These are phyloP conservation scores for Tolypocladium amazonense DNA, from an alignment of 2,329 filamentous ascomycete species.

Conservation along the genomic window DNA sequence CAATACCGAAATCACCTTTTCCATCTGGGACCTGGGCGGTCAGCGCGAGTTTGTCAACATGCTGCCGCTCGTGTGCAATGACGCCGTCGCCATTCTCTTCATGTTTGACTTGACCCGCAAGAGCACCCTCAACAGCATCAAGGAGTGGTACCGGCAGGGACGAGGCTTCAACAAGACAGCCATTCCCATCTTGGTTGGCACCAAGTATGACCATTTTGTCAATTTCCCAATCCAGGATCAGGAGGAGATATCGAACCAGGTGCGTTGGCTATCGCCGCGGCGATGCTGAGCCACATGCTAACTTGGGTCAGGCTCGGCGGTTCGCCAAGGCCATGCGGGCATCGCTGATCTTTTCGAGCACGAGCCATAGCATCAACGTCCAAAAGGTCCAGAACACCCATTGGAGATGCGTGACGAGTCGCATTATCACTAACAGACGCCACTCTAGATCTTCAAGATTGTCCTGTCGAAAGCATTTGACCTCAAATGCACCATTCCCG, in stretches of 20 bases:
- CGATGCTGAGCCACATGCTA: not conserved
- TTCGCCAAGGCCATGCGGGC: conserved; percentile 99
- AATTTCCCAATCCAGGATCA: conserved; percentile 97
- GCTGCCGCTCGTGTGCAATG: conserved; percentile 97
- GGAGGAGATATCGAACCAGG: conserved; percentile 96
- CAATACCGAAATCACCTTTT: conserved; percentile 99
- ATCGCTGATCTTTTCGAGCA: conserved; percentile 95
- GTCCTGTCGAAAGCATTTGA: conserved; percentile 98
- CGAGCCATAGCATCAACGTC: conserved; percentile 98
- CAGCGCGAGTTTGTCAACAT: conserved; percentile 99
- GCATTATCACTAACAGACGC: conserved; percentile 1
- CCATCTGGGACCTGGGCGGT: conserved; percentile 96
- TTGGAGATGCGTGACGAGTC: not conserved
- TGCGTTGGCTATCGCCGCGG: conserved; percentile 23
- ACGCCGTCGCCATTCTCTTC: conserved; percentile 96
- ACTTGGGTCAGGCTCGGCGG: conserved; percentile 58
- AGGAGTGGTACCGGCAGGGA: conserved; percentile 98
- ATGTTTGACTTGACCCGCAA: conserved; percentile 99
- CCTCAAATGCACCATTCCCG: conserved; percentile 95
- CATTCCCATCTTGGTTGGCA: conserved; percentile 95
- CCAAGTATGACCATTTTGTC: conserved; percentile 98
- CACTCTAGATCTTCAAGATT: conserved; percentile 89
- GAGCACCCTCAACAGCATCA: conserved; percentile 97
- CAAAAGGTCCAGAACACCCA: conserved; percentile 63
- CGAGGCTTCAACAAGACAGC: conserved; percentile 99